Percentiles rank a stretch among this genome's conserved stretches.
phyloP scores from a whole-genome alignment of 1,139 yeast genomes.

The Schizosaccharomyces versatilis region DNA sequence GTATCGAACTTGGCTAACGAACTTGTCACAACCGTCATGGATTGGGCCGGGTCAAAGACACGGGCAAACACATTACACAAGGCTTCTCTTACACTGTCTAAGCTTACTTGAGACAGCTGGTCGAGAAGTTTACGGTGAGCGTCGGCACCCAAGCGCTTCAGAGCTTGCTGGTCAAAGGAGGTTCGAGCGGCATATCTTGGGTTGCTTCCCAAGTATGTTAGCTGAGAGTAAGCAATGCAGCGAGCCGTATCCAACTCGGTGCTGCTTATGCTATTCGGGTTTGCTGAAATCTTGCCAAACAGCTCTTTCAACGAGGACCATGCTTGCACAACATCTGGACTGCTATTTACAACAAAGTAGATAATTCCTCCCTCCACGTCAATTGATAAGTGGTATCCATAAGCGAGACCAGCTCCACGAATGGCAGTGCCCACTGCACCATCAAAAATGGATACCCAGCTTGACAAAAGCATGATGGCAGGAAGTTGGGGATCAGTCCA shows the following conservation, averaged over 20 bases:
- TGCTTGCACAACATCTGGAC: constrained; percentile 48
- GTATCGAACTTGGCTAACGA: neutral
- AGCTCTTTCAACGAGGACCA: constrained; percentile 1
- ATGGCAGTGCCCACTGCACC: constrained; percentile 96
- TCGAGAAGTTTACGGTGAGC: neutral
- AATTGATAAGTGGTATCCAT: constrained; percentile 50
- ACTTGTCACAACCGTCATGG: neutral
- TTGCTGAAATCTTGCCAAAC: neutral
- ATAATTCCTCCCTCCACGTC: constrained; percentile 48
- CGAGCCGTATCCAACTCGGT: neutral
- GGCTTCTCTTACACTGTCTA: neutral
- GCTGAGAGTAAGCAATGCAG: neutral
- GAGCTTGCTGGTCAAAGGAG: neutral
- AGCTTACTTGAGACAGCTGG: neutral
- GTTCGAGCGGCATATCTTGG: neutral
- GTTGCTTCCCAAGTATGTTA: neutral
- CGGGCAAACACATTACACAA: neutral
- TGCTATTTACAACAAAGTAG: constrained; percentile 51
- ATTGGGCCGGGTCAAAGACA: neutral
- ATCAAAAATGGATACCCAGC: constrained; percentile 66
- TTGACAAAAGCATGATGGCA: constrained; percentile 50
- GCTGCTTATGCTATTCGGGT: neutral
- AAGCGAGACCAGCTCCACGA: constrained; percentile 86
- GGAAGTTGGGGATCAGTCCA: constrained; percentile 47
- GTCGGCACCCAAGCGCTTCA: neutral